Evolutionary conservation across 371 early-diverging fungal genomes (phyloP), one percentile per base, ranked within the genome.

Genomic region (Apophysomyces trapeziformis): DNA sequence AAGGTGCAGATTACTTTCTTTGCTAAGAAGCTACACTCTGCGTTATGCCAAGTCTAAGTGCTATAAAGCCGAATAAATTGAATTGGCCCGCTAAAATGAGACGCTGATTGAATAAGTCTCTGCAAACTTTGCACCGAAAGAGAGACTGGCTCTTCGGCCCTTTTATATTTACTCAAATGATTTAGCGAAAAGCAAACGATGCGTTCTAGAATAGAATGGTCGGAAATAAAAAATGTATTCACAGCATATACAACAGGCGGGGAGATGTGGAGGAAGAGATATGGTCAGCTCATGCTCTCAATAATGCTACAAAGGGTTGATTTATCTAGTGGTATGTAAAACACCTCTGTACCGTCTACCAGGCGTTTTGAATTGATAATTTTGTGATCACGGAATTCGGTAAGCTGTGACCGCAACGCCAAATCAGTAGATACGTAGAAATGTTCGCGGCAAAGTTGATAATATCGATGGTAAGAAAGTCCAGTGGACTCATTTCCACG

Each of bases 351-450:
- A 36, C 94, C 95, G 68, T 92, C 94, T 2, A 83, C 65, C 1
- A 82, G 77, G 58, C 89, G 87, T 41, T 80, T 85, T 5, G 89
- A 82, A 18, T 81, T 80, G 13, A 98, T 91, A 21, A 98, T 87
- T 57, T 90, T 83, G 75, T 98, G 98, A 76, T 97, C 97, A 46
- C 87, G 85, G 71, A 96, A 95, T 76, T 98, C 98, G 2, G 91
- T 92, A 61, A 98, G 73, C 70, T 93, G 92, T 4, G 95, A 88
- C 61, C 91, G 89, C 71, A 98, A 91, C 0, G 90, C 89, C 44
- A 90, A 67, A 54, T 93, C 93, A 66, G 84, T 94, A 36, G 88
- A 89, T 39, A 93, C 95, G 62, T 90, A 83, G 69, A 96, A 96
- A 58, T 85, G 80, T 61, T 96, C 95, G 35, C 90, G 83, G 63